These are phyloP conservation scores for Saturnispora besseyi DNA, from an alignment of 805 yeast genomes.

Conservation along the genomic window DNA sequence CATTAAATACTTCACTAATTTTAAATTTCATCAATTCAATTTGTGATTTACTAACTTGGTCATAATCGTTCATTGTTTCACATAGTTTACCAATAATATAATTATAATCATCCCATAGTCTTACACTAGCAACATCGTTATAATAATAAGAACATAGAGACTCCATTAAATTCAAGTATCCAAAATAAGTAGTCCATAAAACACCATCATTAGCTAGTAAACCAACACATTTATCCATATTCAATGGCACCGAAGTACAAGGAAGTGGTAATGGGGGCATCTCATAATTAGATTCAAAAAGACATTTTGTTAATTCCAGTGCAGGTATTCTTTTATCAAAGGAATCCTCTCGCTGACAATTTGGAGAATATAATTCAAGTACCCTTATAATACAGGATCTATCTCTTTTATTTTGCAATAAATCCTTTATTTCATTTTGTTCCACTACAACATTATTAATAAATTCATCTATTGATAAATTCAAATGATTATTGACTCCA, in stretches of 20 bases:
- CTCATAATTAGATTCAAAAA: conserved; percentile 8
- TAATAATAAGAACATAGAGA: conserved; percentile 8
- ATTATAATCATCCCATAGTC: conserved; percentile 5
- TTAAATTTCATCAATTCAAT: neutral
- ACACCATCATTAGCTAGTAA: conserved; percentile 3
- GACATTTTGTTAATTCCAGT: conserved; percentile 14
- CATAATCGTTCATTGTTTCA: neutral
- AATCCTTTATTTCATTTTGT: neutral
- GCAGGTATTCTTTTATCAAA: conserved; percentile 8
- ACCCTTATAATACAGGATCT: conserved; percentile 1
- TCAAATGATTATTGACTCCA: neutral
- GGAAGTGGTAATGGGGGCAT: neutral
- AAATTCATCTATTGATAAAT: neutral
- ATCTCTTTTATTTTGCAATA: neutral
- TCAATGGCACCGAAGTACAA: neutral
- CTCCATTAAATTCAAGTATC: conserved; percentile 14
- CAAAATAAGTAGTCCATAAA: conserved; percentile 19
- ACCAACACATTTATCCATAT: conserved; percentile 12
- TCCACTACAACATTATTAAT: neutral
- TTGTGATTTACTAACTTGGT: neutral
- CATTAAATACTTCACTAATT: neutral
- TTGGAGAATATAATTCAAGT: neutral
- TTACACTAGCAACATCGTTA: conserved; percentile 1
- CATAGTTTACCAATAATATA: neutral
- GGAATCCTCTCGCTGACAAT: neutral